Evolutionary conservation across 2,329 filamentous ascomycete genomes (phyloP), one percentile per base, ranked within the genome.

Genomic region (Cladosporium austrohemisphaericum): DNA sequence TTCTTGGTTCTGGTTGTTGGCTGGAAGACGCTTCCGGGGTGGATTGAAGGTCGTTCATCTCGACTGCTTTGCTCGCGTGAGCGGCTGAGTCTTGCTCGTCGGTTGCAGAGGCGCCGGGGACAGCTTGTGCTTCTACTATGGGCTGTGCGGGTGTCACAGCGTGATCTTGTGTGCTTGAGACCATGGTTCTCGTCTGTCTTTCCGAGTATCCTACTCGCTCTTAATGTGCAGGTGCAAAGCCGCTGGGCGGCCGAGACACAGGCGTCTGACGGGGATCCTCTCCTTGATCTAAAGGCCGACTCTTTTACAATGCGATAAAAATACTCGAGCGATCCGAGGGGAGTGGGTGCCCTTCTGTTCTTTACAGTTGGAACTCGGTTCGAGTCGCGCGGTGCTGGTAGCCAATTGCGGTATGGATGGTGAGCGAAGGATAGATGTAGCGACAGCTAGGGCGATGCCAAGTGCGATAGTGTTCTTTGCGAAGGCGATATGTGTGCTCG

Each of bases 1-100:
- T 48, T 14, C 25, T 25, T 14, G 25, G 25, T 29, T 48, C 16
- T 19, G 19, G 28, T 40, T 13, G 20, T 22, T 18, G 23, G 16
- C 13, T 29, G 10, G 25, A 22, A 10, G 32, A 14, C 8, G 28
- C 35, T 38, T 31, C 16, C 22, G 33, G 11, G 40, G 46, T 32
- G 36, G 46, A 18, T 26, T 36, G 31, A 20, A 45, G 14, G 14
- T 36, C 31, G 31, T 45, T 45, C 41, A 45, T 45, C 31, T 45
- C 41, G n/a, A 45, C 41, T 14, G 41, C 41, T 36, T 45, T 45
- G 31, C 41, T 45, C 20, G 29, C 20, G 31, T 35, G 19, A 18
- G 20, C 41, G 9, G 41, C 11, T n/a, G 31, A 28, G 29, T 26
- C 22, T 23, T 25, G 41, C 31, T 45, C 41, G 22, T 45, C 41